Evolutionary conservation across 768 basidiomycete genomes (phyloP).

Genomic region (Epithele typhae): DNA sequence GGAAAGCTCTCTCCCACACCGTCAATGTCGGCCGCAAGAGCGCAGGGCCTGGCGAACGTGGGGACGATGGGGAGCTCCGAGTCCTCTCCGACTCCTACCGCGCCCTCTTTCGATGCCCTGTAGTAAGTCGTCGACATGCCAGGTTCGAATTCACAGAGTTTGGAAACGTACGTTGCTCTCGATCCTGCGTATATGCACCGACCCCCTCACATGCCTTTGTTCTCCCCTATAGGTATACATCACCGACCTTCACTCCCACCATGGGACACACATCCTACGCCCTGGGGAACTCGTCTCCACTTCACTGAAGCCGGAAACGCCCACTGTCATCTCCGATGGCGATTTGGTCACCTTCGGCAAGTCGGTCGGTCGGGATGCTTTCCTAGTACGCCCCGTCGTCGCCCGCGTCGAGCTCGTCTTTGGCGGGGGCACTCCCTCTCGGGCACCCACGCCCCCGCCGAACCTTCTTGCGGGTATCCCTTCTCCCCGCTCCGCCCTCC

Average conservation of each 20-base stretch:
- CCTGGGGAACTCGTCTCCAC: slow-evolving; percentile 44
- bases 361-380: slow-evolving; percentile 58
- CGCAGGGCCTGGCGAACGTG: no score
- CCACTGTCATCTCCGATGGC: slow-evolving; percentile 57
- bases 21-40: slow-evolving; percentile 70
- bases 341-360: slow-evolving; percentile 78
- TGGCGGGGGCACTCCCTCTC: slow-evolving; percentile 7
- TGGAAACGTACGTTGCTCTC: slow-evolving; percentile 48
- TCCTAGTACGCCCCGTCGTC: slow-evolving; percentile 58
- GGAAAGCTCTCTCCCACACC: slow-evolving; percentile 43
- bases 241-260: slow-evolving; percentile 69
- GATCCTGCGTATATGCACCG: slow-evolving; percentile 45
- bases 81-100: slow-evolving; percentile 33
- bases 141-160: slow-evolving; percentile 70
- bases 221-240: slow-evolving; percentile 53
- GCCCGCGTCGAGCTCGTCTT: slow-evolving; percentile 56
- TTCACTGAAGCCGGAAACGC: slow-evolving; percentile 49
- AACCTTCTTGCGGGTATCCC: not conserved
- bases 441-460: slow-evolving; percentile 10
- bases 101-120: slow-evolving; percentile 70
- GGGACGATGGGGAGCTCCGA: slow-evolving; percentile 22
- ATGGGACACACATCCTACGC: slow-evolving; percentile 67
- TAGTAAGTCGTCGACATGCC: slow-evolving; percentile 76
- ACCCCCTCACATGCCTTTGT: slow-evolving; percentile 40
- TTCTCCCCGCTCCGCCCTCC: no score